Evolutionary conservation across 106 monocot species (phyloP), one percentile per base, ranked within the genome.

Genomic region (Dactylorhiza incarnata): DNA sequence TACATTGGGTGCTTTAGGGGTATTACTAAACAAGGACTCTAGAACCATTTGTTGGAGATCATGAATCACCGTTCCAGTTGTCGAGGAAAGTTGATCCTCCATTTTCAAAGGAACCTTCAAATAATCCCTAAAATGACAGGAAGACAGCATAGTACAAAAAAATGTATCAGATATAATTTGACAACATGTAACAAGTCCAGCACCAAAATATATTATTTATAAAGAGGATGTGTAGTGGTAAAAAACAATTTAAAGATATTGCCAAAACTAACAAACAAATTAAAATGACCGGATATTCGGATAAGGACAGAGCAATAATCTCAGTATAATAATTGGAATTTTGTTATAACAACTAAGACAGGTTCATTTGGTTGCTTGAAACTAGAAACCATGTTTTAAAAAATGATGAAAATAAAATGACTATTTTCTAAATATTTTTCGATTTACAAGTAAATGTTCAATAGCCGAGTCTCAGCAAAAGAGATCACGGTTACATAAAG

Each of bases 31-130:
- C 61, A 97, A 79, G 68, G 87, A 87, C 14, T 86, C 91, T 44
- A 97, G 75, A 13, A 97, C 78, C 75, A 87, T 83, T 73, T 97
- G 89, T 76, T 84, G 93, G 53, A 89, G 78, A 69, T 80, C 80
- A n/a, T 55, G 26, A 68, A 81, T 82, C 12, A 25, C 44, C 47
- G 3, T 49, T 59, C 63, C 74, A 69, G 62, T 73, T 72, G 49
- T 68, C 9, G 72, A 49, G 17, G 81, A 65, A 47, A 73, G 2
- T 71, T 68, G 71, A 24, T 72, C 73, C 49, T 79, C 51, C 44
- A 80, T 56, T 58, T 25, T 44, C 52, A 29, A 51, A 70, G 44
- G 48, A 80, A 54, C 61, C 37, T 49, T 76, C 15, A 22, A 44
- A 50, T 73, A 55, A 10, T 85, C 77, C 79, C 89, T 84, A 14